Evolutionary conservation across 108 stramenopile genomes (phyloP).

Genomic region (Nitzschia inconspicua): DNA sequence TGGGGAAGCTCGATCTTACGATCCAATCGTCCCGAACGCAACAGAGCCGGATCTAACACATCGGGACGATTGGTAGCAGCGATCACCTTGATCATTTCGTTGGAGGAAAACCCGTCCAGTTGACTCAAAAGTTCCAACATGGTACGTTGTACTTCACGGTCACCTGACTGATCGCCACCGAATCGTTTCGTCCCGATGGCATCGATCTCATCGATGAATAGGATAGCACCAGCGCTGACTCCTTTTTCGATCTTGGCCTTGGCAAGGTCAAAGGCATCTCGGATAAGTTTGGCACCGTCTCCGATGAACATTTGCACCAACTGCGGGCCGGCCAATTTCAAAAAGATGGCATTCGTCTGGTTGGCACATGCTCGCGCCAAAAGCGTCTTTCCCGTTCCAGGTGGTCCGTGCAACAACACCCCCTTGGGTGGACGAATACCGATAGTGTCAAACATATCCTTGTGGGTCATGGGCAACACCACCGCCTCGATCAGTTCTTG

Average conservation of each 20-base stretch:
- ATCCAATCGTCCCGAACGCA: conserved; percentile 96
- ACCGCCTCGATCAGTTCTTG: conserved; percentile 99
- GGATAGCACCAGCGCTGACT: conserved; percentile 54
- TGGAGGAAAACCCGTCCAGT: conserved; percentile 95
- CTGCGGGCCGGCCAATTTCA: conserved; percentile 98
- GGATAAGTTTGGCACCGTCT: conserved; percentile 98
- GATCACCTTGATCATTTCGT: conserved; percentile 99
- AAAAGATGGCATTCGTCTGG: conserved; percentile 98
- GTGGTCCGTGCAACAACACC: conserved; percentile 93
- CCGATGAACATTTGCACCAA: conserved; percentile 99
- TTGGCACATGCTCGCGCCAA: conserved; percentile 99
- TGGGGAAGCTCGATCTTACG: conserved; percentile 99
- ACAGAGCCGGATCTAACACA: conserved; percentile 96
- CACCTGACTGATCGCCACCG: conserved; percentile 97
- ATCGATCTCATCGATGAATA: conserved; percentile 99
- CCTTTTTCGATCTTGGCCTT: conserved; percentile 91
- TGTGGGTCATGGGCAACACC: conserved; percentile 99
- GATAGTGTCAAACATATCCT: conserved; percentile 97
- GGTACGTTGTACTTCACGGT: conserved; percentile 99
- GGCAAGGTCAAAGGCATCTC: conserved; percentile 98
- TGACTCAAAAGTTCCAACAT: conserved; percentile 99
- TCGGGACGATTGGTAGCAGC: conserved; percentile 98
- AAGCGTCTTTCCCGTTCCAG: conserved; percentile 99
- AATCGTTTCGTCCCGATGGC: conserved; percentile 99
- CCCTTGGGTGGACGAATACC: conserved; percentile 99